phyloP scores from a whole-genome alignment of 169 alveolate genomes.

The Ichthyophthirius multifiliis region DNA sequence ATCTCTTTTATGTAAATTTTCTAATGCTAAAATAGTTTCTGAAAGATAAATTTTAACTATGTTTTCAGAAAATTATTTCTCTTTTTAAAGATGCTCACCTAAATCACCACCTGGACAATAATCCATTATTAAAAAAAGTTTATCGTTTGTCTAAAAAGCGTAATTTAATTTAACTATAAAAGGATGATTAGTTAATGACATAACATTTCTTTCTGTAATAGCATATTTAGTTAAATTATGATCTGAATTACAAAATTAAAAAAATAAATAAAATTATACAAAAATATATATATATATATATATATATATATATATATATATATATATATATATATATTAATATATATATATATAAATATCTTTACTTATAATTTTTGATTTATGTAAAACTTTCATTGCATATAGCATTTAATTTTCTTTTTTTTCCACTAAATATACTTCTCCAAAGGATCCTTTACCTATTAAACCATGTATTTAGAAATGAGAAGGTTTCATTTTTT shows the following conservation, averaged over 20 bases:
- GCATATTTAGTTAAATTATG: constrained; percentile 85
- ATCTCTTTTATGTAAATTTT: constrained; percentile 82
- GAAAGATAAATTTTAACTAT: constrained; percentile 67
- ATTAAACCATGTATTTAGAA: constrained; percentile 46
- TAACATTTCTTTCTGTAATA: constrained; percentile 86
- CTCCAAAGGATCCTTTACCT: constrained; percentile 89
- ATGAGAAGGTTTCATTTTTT: constrained; percentile 40
- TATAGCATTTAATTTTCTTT: constrained; percentile 53
- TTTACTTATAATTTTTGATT: constrained; percentile 61
- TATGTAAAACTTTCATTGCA: constrained; percentile 84
- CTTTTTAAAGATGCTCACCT: constrained; percentile 56
- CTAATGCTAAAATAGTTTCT: constrained; percentile 78
- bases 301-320: too few species aligned
- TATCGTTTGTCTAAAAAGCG: constrained; percentile 83
- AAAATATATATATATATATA: too few species aligned
- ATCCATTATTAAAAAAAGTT: constrained; percentile 77
- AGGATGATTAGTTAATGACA: constrained; percentile 83
- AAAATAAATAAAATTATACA: too few species aligned
- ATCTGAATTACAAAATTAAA: too few species aligned
- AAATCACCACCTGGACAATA: constrained; percentile 87
- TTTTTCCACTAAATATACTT: constrained; percentile 83
- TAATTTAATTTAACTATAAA: constrained; percentile 79
- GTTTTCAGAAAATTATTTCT: constrained; percentile 67
- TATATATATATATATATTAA: too few species aligned
- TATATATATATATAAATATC: too few species aligned